Evolutionary conservation across 768 basidiomycete species (phyloP), one percentile per base, ranked within the genome.

Genomic region (Panaeolus cyanescens): DNA sequence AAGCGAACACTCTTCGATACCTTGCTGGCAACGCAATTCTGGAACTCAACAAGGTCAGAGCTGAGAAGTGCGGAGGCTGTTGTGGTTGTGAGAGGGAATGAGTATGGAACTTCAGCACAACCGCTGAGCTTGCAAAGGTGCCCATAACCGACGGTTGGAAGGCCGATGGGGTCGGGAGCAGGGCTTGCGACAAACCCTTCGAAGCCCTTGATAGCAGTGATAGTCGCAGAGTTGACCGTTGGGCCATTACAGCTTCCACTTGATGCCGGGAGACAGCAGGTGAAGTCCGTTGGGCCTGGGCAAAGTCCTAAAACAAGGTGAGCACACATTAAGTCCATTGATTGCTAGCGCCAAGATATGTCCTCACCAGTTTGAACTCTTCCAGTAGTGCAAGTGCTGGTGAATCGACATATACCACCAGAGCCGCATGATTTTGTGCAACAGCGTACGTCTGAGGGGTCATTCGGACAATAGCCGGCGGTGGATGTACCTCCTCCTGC

Each of bases 61-160:
- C 61, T 55, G 37, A 77, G 67, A 34, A 77, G 74, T 19, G 67
- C 56, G 19, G 71, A 60, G 8, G 75, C 75, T 6, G 63, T 65
- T 15, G 70, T 62, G 53, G 69, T 67, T 42, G 72, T 73, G 39
- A 77, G 67, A 1, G 76, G 74, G 71, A 76, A 76, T 28, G 67
- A 54, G 63, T 71, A 75, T 10, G 74, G 70, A 6, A 75, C 74
- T 60, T 77, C 75, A 32, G 65, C 57, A 63, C 76, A 77, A 22
- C 70, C 68, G 10, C 61, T 65, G 28, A 59, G 68, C 45, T 70
- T 53, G 65, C 75, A 77, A 31, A 72, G 68, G 60, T 77, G 75
- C 9, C 75, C 74, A 62, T 71, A 77, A 19, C 76, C 76, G 50
- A 75, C 76, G 31, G 74, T 77, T 8, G 74, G 74, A 34, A 77